phyloP scores from a whole-genome alignment of 176 grass and related monocot species.

The Chloris gayana region DNA sequence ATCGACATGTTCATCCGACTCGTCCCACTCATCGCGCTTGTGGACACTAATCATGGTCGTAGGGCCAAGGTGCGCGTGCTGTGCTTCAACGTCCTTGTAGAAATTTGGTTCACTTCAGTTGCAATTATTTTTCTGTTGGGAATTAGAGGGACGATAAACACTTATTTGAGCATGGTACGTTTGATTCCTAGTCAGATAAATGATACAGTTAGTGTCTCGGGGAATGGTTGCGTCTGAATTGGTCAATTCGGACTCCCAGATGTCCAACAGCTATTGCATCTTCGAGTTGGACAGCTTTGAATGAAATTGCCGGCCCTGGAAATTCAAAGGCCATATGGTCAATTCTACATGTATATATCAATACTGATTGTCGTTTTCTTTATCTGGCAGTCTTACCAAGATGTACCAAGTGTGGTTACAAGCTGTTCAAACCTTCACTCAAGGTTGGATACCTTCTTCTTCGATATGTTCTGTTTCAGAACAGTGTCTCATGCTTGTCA shows the following conservation, averaged over 20 bases:
- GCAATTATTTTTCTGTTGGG: too few relatives aligned
- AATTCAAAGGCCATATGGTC: not conserved
- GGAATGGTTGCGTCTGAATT: constrained; percentile 3
- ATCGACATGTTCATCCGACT: constrained; percentile 62
- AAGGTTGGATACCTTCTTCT: constrained; percentile 18
- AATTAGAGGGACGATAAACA: too few relatives aligned
- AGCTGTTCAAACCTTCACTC: constrained; percentile 1
- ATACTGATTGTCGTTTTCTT: not conserved
- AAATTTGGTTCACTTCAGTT: too few relatives aligned
- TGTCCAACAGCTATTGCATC: not conserved
- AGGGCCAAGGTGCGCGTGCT: not conserved
- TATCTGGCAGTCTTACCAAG: not conserved
- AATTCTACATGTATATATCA: not conserved
- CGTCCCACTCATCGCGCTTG: constrained; percentile 32
- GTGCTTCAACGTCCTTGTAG: too few relatives aligned
- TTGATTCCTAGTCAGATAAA: too few relatives aligned
- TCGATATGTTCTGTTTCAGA: not conserved
- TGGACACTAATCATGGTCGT: not conserved
- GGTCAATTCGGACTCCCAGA: not conserved
- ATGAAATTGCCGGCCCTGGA: not conserved
- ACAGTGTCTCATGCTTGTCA: not conserved
- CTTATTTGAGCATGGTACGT: too few relatives aligned
- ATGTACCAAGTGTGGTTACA: not conserved
- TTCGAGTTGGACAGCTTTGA: not conserved
- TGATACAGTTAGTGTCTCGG: too few relatives aligned